phyloP scores from a whole-genome alignment of 2,329 filamentous ascomycete genomes.

The Capronia coronata region DNA sequence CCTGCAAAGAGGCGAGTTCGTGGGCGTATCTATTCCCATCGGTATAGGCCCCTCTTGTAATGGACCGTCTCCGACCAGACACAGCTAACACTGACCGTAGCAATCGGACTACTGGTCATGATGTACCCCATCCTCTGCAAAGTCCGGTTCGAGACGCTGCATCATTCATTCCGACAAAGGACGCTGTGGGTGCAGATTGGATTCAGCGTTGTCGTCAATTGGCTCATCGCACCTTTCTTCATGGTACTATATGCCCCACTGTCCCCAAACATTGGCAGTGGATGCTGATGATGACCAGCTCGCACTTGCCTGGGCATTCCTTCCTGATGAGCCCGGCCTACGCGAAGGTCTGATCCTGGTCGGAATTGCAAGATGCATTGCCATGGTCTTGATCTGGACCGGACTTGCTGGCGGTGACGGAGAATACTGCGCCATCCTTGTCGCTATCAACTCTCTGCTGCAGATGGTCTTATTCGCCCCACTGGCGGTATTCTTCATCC shows the following conservation, averaged over 20 bases:
- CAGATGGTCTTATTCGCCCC: constrained; percentile 70
- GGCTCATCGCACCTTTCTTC: constrained; percentile 72
- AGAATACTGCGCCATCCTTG: constrained; percentile 77
- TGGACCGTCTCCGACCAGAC: constrained; percentile 21
- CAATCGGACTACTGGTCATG: constrained; percentile 77
- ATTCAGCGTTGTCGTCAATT: constrained; percentile 72
- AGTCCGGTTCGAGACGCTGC: constrained; percentile 69
- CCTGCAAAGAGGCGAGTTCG: constrained; percentile 65
- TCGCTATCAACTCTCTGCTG: constrained; percentile 67
- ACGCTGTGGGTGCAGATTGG: constrained; percentile 70
- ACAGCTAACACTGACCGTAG: constrained; percentile 40
- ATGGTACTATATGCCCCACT: constrained; percentile 55
- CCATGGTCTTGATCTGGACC: constrained; percentile 79
- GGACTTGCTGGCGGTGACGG: constrained; percentile 66
- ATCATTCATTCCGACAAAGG: constrained; percentile 55
- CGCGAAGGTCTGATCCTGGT: constrained; percentile 69
- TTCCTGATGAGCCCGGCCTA: constrained; percentile 46
- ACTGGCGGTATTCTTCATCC: constrained; percentile 62
- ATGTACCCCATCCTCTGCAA: constrained; percentile 93
- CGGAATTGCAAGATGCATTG: constrained; percentile 77
- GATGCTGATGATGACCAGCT: constrained; percentile 36
- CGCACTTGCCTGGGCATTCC: constrained; percentile 46
- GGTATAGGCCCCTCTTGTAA: constrained; percentile 38
- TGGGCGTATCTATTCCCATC: constrained; percentile 62
- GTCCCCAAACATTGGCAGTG: neutral